Base-by-base conservation (phyloP, 2,329 filamentous ascomycete genomes). In the Fusarium piperis region DNA sequence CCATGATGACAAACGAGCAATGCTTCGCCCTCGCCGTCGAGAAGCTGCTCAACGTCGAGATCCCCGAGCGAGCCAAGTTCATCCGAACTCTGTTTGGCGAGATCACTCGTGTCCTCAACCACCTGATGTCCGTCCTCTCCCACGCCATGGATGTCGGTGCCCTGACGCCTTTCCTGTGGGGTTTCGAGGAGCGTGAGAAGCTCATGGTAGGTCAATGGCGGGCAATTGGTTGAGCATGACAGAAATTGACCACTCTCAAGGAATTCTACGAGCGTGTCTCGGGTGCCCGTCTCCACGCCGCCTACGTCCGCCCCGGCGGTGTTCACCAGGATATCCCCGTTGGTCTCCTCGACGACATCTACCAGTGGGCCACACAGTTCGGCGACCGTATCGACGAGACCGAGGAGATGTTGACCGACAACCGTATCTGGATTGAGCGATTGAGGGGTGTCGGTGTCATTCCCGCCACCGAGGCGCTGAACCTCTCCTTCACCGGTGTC, bases 1-100 rank as follows among this genome's bases (percentile, higher is more conserved):
- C 94, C 79, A 99, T 99, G 97, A 99, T 99, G 96, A 99, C 96
- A 79, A 99, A 99, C 84, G 96, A 99, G 88, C 96, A 99, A 85
- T 97, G 94, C 81, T 99, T 94, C 84, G 91, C 94, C 38, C 89
- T 99, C 74, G 96, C 94, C 20, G 95, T 98, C 62, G 96, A 99
- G 89, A 99, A 99, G 88, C 89, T 99, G 68, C 87, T 99, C 78
- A 99, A 99, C 83, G 88, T 99, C 74, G 97, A 99, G 82, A 93
- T 99, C 72, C 96, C 96, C 26, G 93, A 96, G 73, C 89, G 96
- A 79, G 96, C 96, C 77, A 98, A 99, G 87, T 99, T 92, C 87
- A 99, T 99, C 80, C 90, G 96, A 74, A 98, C 95, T 35, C 0
- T 99, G 85, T 99, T 99, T 82, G 96, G 90, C 77, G 96, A 99